Evolutionary conservation across 352 stramenopile species (phyloP), one percentile per base, ranked within the genome.

Genomic region (Pythium chondricola): DNA sequence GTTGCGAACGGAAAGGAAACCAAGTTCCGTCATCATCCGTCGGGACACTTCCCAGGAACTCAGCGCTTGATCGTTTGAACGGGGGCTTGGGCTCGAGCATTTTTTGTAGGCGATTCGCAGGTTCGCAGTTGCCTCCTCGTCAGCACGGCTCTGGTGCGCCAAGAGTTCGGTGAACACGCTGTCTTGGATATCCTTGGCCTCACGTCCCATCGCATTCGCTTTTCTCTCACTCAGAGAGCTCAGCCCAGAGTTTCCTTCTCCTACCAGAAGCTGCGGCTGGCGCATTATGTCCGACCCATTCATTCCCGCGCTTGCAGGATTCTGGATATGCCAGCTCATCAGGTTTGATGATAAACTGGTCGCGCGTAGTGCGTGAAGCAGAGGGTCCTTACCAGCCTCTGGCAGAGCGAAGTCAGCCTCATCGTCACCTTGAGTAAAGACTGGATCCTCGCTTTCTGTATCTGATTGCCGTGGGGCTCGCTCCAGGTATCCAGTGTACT

Each of bases 11-110:
- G 80, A 91, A 7, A 92, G 49, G 20, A 94, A 90, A 4, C 83
- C 80, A 3, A 92, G 57, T 33, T 94, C 78, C 9, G 72, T 90
- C 69, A 94, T 85, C 73, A 94, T 88, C 21, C 79, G 63, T 6
- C 83, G 66, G 27, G 83, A 87, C 8, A 87, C 69, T 42, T 85
- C 78, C 71, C 80, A 89, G 17, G 74, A 85, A 26, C 77, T 58
- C 4, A 88, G 67, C 17, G 67, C 63, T 24, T 61, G 50, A 51
- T 89, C 77, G 43, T 85, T 78, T n/a, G 60, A 38, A 10, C 67
- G 69, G 33, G 67, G 66, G 22, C 52, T 49, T n/a, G 78, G 74
- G n/a, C 71, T 67, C 21, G 21, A 37, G 27, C 53, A 61, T 26
- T 61, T 55, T 11, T 24, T 38, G 35, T 43, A 52, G 5, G 21